A percentile compares a stretch with the other conserved stretches of the same genome.
Evolutionary conservation across 1,284 basidiomycete genomes (phyloP).

Genomic region (Rhodofomes roseus): DNA sequence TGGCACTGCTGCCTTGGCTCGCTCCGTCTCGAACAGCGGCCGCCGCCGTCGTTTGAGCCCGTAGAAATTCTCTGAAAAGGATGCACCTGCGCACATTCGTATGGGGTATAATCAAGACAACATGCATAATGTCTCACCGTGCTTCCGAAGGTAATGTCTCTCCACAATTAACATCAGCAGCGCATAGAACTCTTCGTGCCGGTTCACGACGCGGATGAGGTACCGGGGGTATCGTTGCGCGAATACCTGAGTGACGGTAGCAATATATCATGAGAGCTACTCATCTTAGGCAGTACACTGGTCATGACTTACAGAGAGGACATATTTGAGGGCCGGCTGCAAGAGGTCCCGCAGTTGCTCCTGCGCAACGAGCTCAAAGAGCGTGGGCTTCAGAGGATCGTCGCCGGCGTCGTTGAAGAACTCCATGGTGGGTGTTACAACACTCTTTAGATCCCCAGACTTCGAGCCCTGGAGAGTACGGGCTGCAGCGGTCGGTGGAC

Average conservation of each 20-base stretch:
- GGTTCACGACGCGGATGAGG: slow-evolving; percentile 86
- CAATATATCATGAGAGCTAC: not conserved
- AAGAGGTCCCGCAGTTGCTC: slow-evolving; percentile 91
- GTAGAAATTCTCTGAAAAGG: slow-evolving; percentile 93
- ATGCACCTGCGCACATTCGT: slow-evolving; percentile 54
- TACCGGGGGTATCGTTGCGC: slow-evolving; percentile 95
- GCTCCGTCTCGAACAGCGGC: slow-evolving; percentile 65
- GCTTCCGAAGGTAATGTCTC: slow-evolving; percentile 82
- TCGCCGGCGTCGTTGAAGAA: slow-evolving; percentile 74
- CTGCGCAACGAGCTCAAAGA: slow-evolving; percentile 95
- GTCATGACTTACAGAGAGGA: slow-evolving; percentile 68
- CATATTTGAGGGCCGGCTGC: slow-evolving; percentile 94
- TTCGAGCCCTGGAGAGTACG: not conserved
- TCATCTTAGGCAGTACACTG: no score
- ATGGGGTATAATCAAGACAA: not conserved
- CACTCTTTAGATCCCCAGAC: not conserved
- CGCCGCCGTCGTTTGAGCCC: slow-evolving; percentile 77
- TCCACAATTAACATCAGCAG: slow-evolving; percentile 87
- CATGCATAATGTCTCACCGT: slow-evolving; percentile 49
- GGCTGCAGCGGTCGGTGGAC: not conserved
- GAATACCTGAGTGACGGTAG: slow-evolving; percentile 65
- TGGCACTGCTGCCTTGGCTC: slow-evolving; percentile 63
- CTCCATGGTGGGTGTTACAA: slow-evolving; percentile 50
- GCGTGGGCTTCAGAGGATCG: slow-evolving; percentile 79
- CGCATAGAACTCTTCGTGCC: slow-evolving; percentile 96